A percentile compares a stretch with the other conserved stretches of the same genome.
Evolutionary conservation across 768 basidiomycete genomes (phyloP).

Genomic region (Hortiboletus campestris): DNA sequence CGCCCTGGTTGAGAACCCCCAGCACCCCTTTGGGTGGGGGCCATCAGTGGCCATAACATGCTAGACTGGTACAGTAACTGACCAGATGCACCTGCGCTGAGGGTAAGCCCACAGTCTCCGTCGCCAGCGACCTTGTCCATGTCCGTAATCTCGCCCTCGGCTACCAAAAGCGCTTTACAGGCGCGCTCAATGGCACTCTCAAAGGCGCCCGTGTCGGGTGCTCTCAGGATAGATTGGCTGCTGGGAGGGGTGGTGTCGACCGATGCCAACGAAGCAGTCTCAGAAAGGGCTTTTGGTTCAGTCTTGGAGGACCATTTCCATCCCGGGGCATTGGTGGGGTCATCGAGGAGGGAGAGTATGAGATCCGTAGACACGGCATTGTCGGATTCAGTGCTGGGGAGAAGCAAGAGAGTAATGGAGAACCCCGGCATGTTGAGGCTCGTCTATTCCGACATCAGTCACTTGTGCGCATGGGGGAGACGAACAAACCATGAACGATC

Average conservation of each 20-base stretch:
- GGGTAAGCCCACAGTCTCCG: constrained; percentile 72
- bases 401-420: constrained; percentile 76
- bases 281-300: constrained; percentile 34
- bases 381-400: constrained; percentile 50
- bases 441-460: constrained; percentile 46
- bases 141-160: constrained; percentile 86
- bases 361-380: constrained; percentile 38
- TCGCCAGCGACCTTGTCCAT: constrained; percentile 94
- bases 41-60: neutral
- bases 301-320: constrained; percentile 76
- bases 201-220: constrained; percentile 51
- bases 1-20: constrained; percentile 50
- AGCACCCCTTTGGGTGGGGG: constrained; percentile 49
- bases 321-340: constrained; percentile 65
- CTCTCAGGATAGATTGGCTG: constrained; percentile 27
- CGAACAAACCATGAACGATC: constrained; percentile 78
- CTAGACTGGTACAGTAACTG: constrained; percentile 8
- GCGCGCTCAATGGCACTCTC: constrained; percentile 53
- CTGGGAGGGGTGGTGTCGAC: constrained; percentile 3
- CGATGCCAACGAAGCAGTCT: constrained; percentile 11
- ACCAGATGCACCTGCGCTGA: constrained; percentile 76
- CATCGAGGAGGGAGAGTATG: constrained; percentile 70
- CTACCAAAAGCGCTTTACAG: constrained; percentile 63
- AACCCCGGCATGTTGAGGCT: constrained; percentile 94
- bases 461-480: neutral